Percentiles rank a stretch among this genome's conserved stretches.
Evolutionary conservation across 2,329 filamentous ascomycete species (phyloP).

Genomic region (Penicillium italicum): DNA sequence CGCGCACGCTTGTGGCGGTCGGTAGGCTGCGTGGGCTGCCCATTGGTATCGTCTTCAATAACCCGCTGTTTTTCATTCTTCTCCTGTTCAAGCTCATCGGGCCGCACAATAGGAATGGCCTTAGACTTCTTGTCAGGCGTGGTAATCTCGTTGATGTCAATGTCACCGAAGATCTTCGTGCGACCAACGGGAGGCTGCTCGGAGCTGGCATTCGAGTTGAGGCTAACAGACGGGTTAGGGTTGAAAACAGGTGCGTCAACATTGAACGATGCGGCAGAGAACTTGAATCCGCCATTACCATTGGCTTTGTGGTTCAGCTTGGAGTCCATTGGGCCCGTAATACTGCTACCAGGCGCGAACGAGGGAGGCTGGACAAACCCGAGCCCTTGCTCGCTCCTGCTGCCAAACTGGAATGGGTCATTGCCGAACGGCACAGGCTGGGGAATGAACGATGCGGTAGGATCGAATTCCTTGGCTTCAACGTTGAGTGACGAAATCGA

Average conservation of each 20-base stretch:
- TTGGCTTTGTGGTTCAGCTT: slow-evolving; percentile 15
- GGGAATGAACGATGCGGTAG: slow-evolving; percentile 50
- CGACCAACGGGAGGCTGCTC: slow-evolving; percentile 19
- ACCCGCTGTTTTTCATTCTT: slow-evolving; percentile 37
- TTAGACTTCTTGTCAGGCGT: slow-evolving; percentile 71
- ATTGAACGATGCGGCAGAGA: slow-evolving; percentile 67
- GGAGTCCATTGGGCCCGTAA: slow-evolving; percentile 16
- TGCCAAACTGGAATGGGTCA: slow-evolving; percentile 43
- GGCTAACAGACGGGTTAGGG: slow-evolving; percentile 58
- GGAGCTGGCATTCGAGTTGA: slow-evolving; percentile 25
- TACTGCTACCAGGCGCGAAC: slow-evolving; percentile 58
- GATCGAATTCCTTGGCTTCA: slow-evolving; percentile 80
- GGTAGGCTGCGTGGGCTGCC: slow-evolving; percentile 57
- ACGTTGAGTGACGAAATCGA: slow-evolving; percentile 81
- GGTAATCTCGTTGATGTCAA: slow-evolving; percentile 59
- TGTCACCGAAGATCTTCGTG: slow-evolving; percentile 63
- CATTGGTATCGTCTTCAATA: slow-evolving; percentile 54
- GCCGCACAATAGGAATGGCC: slow-evolving; percentile 74
- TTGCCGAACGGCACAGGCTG: slow-evolving; percentile 44
- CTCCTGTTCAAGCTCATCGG: slow-evolving; percentile 52
- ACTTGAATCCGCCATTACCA: slow-evolving; percentile 53
- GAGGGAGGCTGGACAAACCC: slow-evolving; percentile 58
- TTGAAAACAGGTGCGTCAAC: slow-evolving; percentile 75
- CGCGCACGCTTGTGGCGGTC: slow-evolving; percentile 73
- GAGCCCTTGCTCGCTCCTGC: slow-evolving; percentile 26